Base-by-base conservation (phyloP, 129 eudicot genomes). In the Scalesia atractyloides region DNA sequence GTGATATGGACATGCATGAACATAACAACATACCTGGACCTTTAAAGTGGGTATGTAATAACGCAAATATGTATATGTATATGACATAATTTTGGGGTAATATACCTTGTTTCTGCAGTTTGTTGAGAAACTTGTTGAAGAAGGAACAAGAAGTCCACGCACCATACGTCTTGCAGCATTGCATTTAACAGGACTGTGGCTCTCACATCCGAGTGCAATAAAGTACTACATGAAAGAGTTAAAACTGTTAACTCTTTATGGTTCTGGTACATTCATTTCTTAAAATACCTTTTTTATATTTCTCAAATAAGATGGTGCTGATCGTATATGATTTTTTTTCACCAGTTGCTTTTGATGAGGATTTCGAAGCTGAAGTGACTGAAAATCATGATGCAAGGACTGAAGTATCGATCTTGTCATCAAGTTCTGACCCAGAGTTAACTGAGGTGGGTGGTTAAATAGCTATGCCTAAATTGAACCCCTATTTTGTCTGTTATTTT, bases 281-380 rank as follows among this genome's bases (percentile, higher is more conserved):
- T 9, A 26, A 22, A 46, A 33, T 59, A 3, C 78, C 17, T 62
- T 65, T 51, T 17, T 64, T 54, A 66, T 60, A 64, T 64, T 34
- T 12, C 33, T 17, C 22, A 39, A 33, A 34, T 24, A 22, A 9
- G 57, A 64, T 66, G 77, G 20, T 68, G 5, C 51, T 63, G 9
- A 37, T 69, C 5, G 12, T 24, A 15, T 58, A 18, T 61, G 48
- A 8, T 50, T 50, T 68, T 56, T 56, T 73, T 36, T 49, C n/a
- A 30, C n/a, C 75, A 91, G 97, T 95, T 88, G 99, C 99, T 66
- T 95, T 95, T 66, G 99, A 95, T 74, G 99, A 95, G 82, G 99
- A 95, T 82, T 95, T 90, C 83, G 96, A 95, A 91, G 94, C 89
- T 78, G 99, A 95, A 86, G 75, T 95, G 81, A 74, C 84, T 47